Percentiles rank a stretch among this genome's conserved stretches.
Conservation (phyloP, 495 filamentous ascomycete species). For the Penicillium antarcticum region DNA sequence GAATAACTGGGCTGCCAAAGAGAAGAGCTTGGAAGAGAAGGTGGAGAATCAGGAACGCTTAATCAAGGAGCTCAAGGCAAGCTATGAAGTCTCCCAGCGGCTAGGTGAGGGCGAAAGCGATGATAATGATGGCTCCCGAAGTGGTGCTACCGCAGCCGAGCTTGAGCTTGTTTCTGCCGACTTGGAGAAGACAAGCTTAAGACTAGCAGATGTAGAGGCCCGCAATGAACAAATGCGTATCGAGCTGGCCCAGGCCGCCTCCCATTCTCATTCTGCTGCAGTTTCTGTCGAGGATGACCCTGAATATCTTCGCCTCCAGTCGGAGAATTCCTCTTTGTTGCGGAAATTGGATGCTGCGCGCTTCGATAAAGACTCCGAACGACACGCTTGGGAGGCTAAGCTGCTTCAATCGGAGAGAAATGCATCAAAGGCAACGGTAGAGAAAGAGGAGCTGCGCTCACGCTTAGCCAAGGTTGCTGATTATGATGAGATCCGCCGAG, state of each 20-base stretch:
- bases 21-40: conserved; percentile 88
- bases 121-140: conserved; percentile 49
- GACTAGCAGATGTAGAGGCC: conserved; percentile 88
- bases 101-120: conserved; percentile 66
- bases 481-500: conserved; percentile 93
- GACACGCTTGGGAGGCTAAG: conserved; percentile 68
- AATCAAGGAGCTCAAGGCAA: conserved; percentile 92
- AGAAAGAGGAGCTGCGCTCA: conserved; percentile 70
- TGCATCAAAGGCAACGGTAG: conserved; percentile 53
- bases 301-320: conserved; percentile 75
- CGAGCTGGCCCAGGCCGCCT: conserved; percentile 84
- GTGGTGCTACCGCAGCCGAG: conserved; percentile 77
- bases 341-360: conserved; percentile 79
- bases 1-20: conserved; percentile 94
- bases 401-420: conserved; percentile 48
- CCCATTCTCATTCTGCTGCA: conserved; percentile 61
- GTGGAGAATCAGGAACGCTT: conserved; percentile 90
- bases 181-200: conserved; percentile 80
- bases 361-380: conserved; percentile 76
- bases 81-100: conserved; percentile 92
- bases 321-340: conserved; percentile 87
- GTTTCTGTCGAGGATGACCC: conserved; percentile 79
- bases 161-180: conserved; percentile 90
- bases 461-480: conserved; percentile 89
- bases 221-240: conserved; percentile 91